Conservation (phyloP, 495 filamentous ascomycete genomes). For the Xylaria scruposa region DNA sequence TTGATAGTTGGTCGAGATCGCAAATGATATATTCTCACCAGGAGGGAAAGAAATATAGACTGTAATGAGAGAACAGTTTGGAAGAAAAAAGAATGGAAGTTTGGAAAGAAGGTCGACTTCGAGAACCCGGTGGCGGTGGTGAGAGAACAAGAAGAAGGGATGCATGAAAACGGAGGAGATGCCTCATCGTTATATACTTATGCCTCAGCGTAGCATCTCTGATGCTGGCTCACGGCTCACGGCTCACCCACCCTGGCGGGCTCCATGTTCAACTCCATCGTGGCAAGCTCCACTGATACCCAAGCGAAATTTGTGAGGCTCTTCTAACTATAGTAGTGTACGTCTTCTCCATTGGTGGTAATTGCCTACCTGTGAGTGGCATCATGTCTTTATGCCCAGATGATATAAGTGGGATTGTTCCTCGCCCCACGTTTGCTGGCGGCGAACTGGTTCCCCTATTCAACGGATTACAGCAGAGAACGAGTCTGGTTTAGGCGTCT, state of each 20-base stretch:
- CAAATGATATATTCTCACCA: conserved; percentile 34
- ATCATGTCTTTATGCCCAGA: neutral
- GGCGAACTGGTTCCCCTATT: neutral
- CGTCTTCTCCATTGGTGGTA: neutral
- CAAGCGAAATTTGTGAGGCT: conserved; percentile 15
- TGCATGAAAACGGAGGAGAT: neutral
- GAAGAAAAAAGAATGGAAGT: conserved; percentile 25
- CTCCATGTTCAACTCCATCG: too few relatives aligned
- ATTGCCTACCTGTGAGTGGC: neutral
- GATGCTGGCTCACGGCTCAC: neutral
- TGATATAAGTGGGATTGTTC: neutral
- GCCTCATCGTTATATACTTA: conserved; percentile 36
- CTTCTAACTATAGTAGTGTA: neutral
- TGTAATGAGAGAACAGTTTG: conserved; percentile 19
- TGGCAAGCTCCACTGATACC: neutral
- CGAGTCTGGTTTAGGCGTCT: neutral
- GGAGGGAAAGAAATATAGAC: conserved; percentile 34
- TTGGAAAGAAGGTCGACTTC: conserved; percentile 32
- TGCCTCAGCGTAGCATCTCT: neutral
- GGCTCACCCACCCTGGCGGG: neutral
- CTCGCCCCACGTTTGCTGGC: conserved; percentile 5
- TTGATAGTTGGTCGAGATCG: conserved; percentile 3
- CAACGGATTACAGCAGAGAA: neutral
- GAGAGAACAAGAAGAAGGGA: conserved; percentile 15
- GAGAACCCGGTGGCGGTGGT: conserved; percentile 33